These are phyloP conservation scores for Telfairia occidentalis DNA, from an alignment of 331 rosid species.

Conservation along the genomic window DNA sequence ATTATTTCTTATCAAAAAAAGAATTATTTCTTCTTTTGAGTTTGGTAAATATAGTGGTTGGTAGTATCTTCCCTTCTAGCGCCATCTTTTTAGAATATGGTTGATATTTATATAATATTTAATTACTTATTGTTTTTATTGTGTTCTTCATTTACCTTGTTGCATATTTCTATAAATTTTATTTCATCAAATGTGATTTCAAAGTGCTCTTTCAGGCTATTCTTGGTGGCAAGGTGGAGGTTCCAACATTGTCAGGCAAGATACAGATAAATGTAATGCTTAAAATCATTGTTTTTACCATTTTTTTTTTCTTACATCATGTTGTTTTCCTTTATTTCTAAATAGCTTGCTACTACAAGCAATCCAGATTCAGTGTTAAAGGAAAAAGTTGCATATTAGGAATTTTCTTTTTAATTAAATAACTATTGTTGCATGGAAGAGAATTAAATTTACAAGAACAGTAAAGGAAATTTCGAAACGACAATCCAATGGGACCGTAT, in stretches of 20 bases:
- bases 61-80: background rate
- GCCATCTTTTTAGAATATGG: background rate
- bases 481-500: background rate
- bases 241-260: constrained; percentile 76
- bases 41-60: background rate
- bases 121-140: background rate
- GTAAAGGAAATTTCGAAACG: background rate
- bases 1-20: too few species aligned
- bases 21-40: background rate
- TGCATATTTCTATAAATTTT: background rate
- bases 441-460: background rate
- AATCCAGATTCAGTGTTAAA: background rate
- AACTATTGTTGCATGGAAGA: background rate
- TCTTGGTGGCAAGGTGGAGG: constrained; percentile 86
- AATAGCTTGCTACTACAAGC: background rate
- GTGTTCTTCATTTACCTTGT: background rate
- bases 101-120: background rate
- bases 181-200: background rate
- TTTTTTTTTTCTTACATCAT: background rate
- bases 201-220: constrained; percentile 54
- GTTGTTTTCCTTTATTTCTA: background rate
- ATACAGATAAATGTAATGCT: constrained; percentile 45
- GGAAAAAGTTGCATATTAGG: background rate
- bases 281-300: background rate
- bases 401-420: background rate